Evolutionary conservation across 352 stramenopile species (phyloP), one percentile per base, ranked within the genome.

Genomic region (Phytophthora tentaculata): DNA sequence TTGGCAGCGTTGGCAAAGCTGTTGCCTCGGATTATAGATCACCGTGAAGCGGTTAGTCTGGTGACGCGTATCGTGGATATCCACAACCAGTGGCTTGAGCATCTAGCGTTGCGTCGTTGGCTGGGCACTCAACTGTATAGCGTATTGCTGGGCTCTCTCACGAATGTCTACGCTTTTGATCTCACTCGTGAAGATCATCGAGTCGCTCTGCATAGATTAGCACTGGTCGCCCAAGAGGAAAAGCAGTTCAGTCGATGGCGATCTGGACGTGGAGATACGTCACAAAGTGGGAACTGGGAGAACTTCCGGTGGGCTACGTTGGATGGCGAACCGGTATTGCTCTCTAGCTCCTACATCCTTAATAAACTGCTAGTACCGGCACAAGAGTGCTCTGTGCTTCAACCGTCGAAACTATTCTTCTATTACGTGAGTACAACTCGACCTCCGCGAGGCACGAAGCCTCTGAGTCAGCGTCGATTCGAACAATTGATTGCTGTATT

Each of bases 271-370:
- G 48, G 57, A 17, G 86, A 96, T 62, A 97, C 84, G 2, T 94
- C 84, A 2, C 88, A 97, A 67, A 86, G 92, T 17, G 88, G 88
- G 9, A 90, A 97, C 59, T 97, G 88, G 86, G 83, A 96, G 61
- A 97, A 97, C 63, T 97, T 96, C 55, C 82, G 91, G 12, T 88
- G 92, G 69, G 90, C 90, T 8, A 87, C 70, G 0, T 56, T 95
- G 49, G 88, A 95, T 52, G 79, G 82, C 17, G 61, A 86, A 13
- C 57, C 71, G 0, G 75, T 91, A 24, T 41, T 87, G 19, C 71
- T 97, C 9, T 92, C 81, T 1, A 91, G 73, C 44, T 74, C 73
- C 6, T 97, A 79, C 49, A 88, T 95, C 50, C 79, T 97, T 7
- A 88, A 90, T 37, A 83, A 77, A 41, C 57, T 90, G 6, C 75